Percentiles rank a stretch among this genome's conserved stretches.
phyloP scores from a whole-genome alignment of 140 eudicot species.

The Flaveria floridana region DNA sequence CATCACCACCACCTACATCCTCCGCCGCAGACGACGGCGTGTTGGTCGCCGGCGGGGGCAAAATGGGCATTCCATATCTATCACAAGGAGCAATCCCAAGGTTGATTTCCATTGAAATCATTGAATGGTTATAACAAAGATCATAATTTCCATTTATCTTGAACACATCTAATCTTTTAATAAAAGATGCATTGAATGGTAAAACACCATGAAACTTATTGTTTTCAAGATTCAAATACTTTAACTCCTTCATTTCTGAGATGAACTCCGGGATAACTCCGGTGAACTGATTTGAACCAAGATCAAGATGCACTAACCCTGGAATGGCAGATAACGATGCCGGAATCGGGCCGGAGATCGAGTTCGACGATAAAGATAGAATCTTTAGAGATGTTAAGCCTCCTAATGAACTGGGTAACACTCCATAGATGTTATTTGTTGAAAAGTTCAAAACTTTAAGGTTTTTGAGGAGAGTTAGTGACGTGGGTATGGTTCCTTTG shows the following conservation, averaged over 20 bases:
- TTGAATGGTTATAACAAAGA: conserved; percentile 72
- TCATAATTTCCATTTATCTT: conserved; percentile 64
- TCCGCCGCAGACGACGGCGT: conserved; percentile 27
- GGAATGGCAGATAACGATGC: conserved; percentile 55
- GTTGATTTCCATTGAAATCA: conserved; percentile 48
- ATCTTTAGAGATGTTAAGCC: conserved; percentile 50
- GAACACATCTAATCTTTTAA: conserved; percentile 62
- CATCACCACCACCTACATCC: conserved; percentile 34
- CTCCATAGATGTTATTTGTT: conserved; percentile 62
- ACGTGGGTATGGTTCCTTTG: conserved; percentile 65
- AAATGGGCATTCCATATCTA: conserved; percentile 73
- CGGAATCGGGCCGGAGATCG: conserved; percentile 70
- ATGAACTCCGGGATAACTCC: conserved; percentile 71
- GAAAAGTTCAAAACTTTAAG: conserved; percentile 63
- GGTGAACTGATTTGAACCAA: conserved; percentile 67
- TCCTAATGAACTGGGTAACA: conserved; percentile 69
- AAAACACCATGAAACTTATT: conserved; percentile 79
- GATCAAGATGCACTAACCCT: conserved; percentile 62
- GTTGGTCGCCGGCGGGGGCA: conserved; percentile 57
- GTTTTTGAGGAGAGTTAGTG: conserved; percentile 55
- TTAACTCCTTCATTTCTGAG: conserved; percentile 56
- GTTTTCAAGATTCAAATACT: conserved; percentile 77
- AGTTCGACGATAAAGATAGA: conserved; percentile 63
- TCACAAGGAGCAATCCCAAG: conserved; percentile 92
- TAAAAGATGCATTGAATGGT: conserved; percentile 76